Percentiles rank a stretch among this genome's conserved stretches.
These are phyloP conservation scores for Elongisporangium prolatum DNA, from an alignment of 352 stramenopile species.

Conservation along the genomic window DNA sequence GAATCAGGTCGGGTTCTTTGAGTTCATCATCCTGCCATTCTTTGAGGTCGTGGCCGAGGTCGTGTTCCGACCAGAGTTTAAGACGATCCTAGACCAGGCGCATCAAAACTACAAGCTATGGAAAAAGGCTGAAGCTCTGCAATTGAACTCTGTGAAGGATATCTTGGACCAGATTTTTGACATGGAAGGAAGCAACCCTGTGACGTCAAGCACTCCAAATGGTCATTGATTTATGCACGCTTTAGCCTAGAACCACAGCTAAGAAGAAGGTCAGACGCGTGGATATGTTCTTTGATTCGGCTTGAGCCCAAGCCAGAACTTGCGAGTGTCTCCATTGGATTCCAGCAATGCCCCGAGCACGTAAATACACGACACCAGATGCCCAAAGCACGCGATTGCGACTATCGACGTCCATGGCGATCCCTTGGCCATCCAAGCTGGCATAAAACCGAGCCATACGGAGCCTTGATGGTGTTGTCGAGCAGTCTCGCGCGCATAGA, in stretches of 20 bases:
- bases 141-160: constrained; percentile 84
- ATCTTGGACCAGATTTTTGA: constrained; percentile 78
- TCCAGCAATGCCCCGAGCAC: constrained; percentile 65
- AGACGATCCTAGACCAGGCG: constrained; percentile 73
- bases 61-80: constrained; percentile 72
- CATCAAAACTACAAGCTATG: constrained; percentile 82
- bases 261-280: constrained; percentile 9
- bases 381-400: constrained; percentile 40
- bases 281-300: constrained; percentile 11
- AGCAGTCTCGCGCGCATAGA: constrained; percentile 39
- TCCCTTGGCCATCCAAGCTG: not conserved
- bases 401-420: constrained; percentile 11
- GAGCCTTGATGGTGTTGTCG: not conserved
- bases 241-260: constrained; percentile 9
- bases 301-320: constrained; percentile 64
- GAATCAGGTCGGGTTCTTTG: constrained; percentile 83
- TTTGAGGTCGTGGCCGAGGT: constrained; percentile 77
- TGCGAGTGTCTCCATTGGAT: constrained; percentile 54
- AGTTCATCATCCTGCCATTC: constrained; percentile 83
- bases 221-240: constrained; percentile 1
- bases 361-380: constrained; percentile 61
- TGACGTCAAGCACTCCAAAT: not conserved
- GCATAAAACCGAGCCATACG: not conserved
- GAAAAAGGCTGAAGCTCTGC: constrained; percentile 73
- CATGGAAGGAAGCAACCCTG: constrained; percentile 19